Conservation (phyloP, 2,329 filamentous ascomycete species). For the Biscogniauxia sp. region DNA sequence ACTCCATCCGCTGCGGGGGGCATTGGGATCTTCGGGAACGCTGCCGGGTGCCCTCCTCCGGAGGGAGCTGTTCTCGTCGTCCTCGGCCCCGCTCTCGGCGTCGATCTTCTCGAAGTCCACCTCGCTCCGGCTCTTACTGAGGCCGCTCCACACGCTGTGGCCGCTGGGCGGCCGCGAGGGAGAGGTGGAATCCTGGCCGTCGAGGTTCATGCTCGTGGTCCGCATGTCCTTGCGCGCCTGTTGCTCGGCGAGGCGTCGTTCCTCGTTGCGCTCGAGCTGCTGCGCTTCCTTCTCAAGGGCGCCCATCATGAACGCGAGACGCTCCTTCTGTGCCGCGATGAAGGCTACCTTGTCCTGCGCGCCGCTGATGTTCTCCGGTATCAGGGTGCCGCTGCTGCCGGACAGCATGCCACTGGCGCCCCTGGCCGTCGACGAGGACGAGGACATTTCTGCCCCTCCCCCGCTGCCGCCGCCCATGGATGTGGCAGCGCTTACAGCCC, state of each 20-base stretch:
- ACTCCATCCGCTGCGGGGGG: slow-evolving; percentile 23
- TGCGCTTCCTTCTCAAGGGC: slow-evolving; percentile 78
- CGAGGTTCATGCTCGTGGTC: slow-evolving; percentile 28
- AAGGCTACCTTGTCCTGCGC: slow-evolving; percentile 69
- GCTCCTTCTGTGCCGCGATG: slow-evolving; percentile 75
- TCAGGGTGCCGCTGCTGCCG: slow-evolving; percentile 56
- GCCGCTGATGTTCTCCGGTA: slow-evolving; percentile 66
- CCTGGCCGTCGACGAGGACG: slow-evolving; percentile 35
- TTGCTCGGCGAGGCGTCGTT: slow-evolving; percentile 20
- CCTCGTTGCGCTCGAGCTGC: slow-evolving; percentile 46
- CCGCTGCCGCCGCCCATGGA: slow-evolving; percentile 33
- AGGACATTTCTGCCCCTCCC: slow-evolving; percentile 28
- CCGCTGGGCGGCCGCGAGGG: slow-evolving; percentile 47
- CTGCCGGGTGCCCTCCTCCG: slow-evolving; percentile 26
- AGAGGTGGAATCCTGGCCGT: slow-evolving; percentile 32
- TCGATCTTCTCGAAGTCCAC: slow-evolving; percentile 88
- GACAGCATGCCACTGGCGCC: slow-evolving; percentile 18
- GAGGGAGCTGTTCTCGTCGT: slow-evolving; percentile 37
- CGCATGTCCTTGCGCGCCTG: slow-evolving; percentile 19
- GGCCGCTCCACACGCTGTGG: slow-evolving; percentile 49
- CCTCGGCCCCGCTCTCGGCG: slow-evolving; percentile 64
- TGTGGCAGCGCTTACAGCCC: slow-evolving; percentile 65
- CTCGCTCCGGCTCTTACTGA: slow-evolving; percentile 83
- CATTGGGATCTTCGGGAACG: slow-evolving; percentile 21
- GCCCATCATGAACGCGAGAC: slow-evolving; percentile 69